These are phyloP conservation scores for Trichosporon coremiiforme DNA, from an alignment of 1,284 basidiomycete genomes.

Conservation along the genomic window DNA sequence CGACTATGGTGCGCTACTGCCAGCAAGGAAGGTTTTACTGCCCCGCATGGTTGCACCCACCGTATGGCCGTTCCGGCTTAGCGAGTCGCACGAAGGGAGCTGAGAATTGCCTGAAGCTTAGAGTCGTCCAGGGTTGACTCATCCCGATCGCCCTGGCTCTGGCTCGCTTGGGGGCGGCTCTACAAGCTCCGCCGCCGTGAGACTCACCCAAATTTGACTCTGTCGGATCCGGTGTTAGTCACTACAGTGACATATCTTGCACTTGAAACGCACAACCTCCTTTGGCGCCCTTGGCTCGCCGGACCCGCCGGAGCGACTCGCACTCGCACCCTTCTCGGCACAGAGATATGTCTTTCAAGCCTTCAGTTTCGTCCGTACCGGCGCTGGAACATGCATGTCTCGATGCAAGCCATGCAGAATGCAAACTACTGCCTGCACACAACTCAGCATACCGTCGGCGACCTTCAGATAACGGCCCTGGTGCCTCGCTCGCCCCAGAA, in stretches of 20 bases:
- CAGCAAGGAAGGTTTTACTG: background rate
- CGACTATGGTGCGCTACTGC: background rate
- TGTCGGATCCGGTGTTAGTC: slow-evolving; percentile 3
- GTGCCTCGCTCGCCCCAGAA: background rate
- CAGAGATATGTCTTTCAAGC: background rate
- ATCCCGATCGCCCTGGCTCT: background rate
- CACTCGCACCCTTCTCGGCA: background rate
- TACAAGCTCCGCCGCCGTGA: no score
- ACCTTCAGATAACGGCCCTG: background rate
- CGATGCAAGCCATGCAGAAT: background rate
- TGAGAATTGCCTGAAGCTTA: background rate
- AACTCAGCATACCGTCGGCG: background rate
- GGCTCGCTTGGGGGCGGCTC: background rate
- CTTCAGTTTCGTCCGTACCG: background rate
- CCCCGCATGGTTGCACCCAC: background rate
- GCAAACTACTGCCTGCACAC: background rate
- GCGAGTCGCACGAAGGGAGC: background rate
- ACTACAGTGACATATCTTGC: background rate
- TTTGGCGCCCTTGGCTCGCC: background rate
- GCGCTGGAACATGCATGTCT: background rate
- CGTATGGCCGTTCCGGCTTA: background rate
- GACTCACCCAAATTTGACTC: background rate
- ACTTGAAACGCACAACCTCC: background rate
- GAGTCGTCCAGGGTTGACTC: background rate
- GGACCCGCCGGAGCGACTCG: background rate